Base-by-base conservation (phyloP, 495 filamentous ascomycete species). In the Lasiosphaeria hispida region DNA sequence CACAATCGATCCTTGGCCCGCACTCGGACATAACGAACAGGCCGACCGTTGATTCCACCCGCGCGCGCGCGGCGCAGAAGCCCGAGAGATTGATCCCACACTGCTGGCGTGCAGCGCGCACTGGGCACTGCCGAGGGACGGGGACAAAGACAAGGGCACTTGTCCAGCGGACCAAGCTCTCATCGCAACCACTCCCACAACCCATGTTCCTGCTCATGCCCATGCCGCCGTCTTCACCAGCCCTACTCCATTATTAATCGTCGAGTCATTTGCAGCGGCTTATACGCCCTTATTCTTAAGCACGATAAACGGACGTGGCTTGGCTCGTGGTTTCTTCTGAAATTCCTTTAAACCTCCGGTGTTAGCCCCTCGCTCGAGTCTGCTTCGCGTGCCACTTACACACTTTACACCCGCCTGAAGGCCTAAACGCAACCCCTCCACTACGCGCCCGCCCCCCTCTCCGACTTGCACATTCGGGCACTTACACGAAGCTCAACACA, bases 21-120 rank as follows among this genome's bases (percentile, higher is more conserved):
- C 59, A 55, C 68, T 70, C 68, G 68, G 68, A 66, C 63, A 68
- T 69, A 70, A 69, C 61, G 39, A 70, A 69, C 65, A 68, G 48
- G 66, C 68, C 68, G 68, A 70, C 68, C 61, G 59, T 63, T 67
- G 61, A 57, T 52, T 41, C 57, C 52, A 7, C 51, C 19, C 52
- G 35, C 48, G 41, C 35, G 49, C 41, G 52, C 52, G 44, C 38
- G 52, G 51, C 45, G 53, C 48, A 48, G 48, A 55, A 57, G 19
- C 53, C 61, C 53, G 61, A 63, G 52, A 60, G 17, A 51, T 49
- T 56, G 53, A 57, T 50, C 14, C 42, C 43, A 30, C 23, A 30
- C 19, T 42, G 48, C 30, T 33, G 10, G 42, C 37, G 17, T 19
- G 14, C 23, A 40, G 8, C 30, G n/a, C 37, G 53, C 53, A 48